Evolutionary conservation across 108 stramenopile species (phyloP).

Genomic region (Mayamaea pseudoterrestris): DNA sequence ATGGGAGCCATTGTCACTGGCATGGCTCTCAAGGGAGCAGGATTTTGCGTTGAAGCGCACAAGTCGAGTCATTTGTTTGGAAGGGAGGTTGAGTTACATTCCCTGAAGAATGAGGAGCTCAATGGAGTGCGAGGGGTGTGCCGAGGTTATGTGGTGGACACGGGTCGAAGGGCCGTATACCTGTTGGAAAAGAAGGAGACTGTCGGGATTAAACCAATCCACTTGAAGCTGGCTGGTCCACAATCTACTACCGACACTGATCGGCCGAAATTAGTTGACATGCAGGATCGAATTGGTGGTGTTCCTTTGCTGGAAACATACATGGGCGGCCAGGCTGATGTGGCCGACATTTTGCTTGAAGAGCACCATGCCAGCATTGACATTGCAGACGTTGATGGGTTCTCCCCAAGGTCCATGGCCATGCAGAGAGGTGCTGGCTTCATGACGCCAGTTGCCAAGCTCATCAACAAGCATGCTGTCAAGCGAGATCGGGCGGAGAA

Average conservation of each 20-base stretch:
- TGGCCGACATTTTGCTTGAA: not conserved
- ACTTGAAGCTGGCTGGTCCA: not conserved
- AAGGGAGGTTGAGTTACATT: not conserved
- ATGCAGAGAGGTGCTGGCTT: too few species aligned
- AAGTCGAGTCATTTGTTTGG: not conserved
- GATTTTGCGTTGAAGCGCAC: not conserved
- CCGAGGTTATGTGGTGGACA: not conserved
- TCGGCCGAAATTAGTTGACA: not conserved
- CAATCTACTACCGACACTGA: not conserved
- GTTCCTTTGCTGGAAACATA: not conserved
- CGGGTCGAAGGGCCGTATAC: not conserved
- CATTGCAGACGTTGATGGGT: not conserved
- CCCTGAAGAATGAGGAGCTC: not conserved
- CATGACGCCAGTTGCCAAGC: too few species aligned
- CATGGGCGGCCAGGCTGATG: not conserved
- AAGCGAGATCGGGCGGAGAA: too few species aligned
- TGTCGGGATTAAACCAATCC: not conserved
- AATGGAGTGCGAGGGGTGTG: not conserved
- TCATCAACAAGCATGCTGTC: too few species aligned
- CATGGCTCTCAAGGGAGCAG: not conserved
- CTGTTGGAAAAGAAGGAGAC: not conserved
- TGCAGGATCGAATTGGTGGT: not conserved
- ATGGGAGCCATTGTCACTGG: not conserved
- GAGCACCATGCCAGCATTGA: not conserved
- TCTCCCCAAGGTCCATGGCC: not conserved